Conservation (phyloP, 768 basidiomycete species). For the Saitozyma podzolica region DNA sequence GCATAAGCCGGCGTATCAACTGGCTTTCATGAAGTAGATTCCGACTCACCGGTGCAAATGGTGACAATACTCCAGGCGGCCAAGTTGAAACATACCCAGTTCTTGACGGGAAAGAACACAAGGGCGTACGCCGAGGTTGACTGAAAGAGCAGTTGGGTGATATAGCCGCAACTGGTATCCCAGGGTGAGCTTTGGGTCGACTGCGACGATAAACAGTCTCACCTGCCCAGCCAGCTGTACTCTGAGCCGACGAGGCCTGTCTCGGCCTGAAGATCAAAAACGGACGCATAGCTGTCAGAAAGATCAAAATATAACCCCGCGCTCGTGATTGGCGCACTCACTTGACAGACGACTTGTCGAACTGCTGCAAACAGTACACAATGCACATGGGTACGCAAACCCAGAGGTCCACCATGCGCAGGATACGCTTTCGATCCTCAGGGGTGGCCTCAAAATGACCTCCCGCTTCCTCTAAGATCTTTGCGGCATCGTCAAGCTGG, state of each 20-base stretch:
- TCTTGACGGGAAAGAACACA: conserved; percentile 48
- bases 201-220: conserved; percentile 21
- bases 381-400: conserved; percentile 33
- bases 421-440: conserved; percentile 28
- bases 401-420: conserved; percentile 33
- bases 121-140: conserved; percentile 40
- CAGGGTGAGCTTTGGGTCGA: no score
- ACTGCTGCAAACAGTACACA: conserved; percentile 29
- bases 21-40: no score
- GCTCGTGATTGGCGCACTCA: conserved; percentile 49
- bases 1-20: not conserved
- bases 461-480: conserved; percentile 20
- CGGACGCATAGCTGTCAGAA: conserved; percentile 58
- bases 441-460: conserved; percentile 27
- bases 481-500: conserved; percentile 18
- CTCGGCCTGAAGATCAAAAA: conserved; percentile 55
- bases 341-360: conserved; percentile 8
- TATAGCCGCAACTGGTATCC: conserved; percentile 50
- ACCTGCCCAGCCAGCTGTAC: conserved; percentile 57
- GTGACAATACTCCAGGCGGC: conserved; percentile 29
- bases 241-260: conserved; percentile 52
- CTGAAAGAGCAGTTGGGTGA: conserved; percentile 38
- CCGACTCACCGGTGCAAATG: conserved; percentile 9
- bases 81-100: conserved; percentile 46
- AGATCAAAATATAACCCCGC: conserved; percentile 3